phyloP scores from a whole-genome alignment of 257 asterid genomes.

The Solanum gracilifrons region DNA sequence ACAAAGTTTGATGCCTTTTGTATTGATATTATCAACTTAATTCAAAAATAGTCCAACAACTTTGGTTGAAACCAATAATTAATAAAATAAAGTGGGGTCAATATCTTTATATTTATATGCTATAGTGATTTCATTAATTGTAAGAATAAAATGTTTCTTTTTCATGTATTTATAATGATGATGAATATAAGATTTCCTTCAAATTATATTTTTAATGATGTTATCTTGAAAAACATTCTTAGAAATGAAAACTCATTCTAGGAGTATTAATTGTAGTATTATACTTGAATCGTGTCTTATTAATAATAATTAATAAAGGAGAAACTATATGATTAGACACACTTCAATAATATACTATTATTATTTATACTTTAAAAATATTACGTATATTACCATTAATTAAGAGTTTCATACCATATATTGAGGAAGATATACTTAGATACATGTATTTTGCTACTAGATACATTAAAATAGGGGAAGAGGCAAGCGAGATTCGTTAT shows the following conservation, averaged over 20 bases:
- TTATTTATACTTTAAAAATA: too few species aligned
- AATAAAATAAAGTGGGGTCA: neutral
- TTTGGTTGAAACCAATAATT: neutral
- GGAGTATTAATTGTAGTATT: neutral
- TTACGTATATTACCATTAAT: too few species aligned
- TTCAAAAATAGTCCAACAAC: constrained; percentile 8
- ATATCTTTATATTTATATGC: neutral
- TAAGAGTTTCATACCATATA: neutral
- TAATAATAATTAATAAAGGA: neutral
- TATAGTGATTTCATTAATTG: neutral
- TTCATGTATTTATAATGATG: neutral
- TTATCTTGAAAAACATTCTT: neutral
- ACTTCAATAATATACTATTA: neutral
- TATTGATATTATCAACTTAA: neutral
- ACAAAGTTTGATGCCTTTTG: neutral
- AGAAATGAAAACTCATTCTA: neutral
- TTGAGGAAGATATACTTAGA: neutral
- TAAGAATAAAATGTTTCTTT: neutral
- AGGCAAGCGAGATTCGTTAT: too few species aligned
- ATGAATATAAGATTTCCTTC: neutral
- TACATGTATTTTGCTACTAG: too few species aligned
- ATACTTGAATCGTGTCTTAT: neutral
- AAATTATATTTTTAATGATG: neutral
- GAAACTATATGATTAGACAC: neutral
- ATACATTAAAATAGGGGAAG: neutral